These are phyloP conservation scores for Fusarium goolgardi DNA, from an alignment of 2,329 filamentous ascomycete genomes.

Conservation along the genomic window DNA sequence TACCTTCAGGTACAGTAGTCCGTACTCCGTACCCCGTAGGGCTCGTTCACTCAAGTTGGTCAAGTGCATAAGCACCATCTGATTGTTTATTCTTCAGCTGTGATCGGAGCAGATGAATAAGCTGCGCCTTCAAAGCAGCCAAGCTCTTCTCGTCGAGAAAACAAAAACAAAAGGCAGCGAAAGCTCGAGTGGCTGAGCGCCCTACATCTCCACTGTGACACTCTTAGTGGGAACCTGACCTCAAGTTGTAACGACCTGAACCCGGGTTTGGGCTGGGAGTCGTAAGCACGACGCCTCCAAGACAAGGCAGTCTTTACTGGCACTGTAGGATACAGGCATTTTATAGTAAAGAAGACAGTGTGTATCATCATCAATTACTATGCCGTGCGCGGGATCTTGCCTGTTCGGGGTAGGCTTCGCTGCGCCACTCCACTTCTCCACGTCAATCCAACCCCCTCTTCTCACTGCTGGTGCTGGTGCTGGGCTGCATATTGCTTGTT, in stretches of 20 bases:
- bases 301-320: slow-evolving; percentile 24
- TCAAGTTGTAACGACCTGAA: slow-evolving; percentile 36
- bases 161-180: slow-evolving; percentile 12
- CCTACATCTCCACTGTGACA: slow-evolving; percentile 18
- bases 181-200: slow-evolving; percentile 33
- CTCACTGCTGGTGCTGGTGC: not conserved
- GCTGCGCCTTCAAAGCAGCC: slow-evolving; percentile 37
- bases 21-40: not conserved
- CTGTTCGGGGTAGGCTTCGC: slow-evolving; percentile 21
- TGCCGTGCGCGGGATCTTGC: slow-evolving; percentile 11
- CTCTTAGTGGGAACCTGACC: slow-evolving; percentile 36
- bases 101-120: slow-evolving; percentile 21
- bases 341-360: not conserved
- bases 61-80: slow-evolving; percentile 1
- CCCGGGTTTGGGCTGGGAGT: slow-evolving; percentile 28
- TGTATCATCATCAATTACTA: rapidly evolving
- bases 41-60: not conserved
- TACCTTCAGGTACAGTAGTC: not conserved
- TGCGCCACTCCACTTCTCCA: slow-evolving; percentile 39
- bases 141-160: slow-evolving; percentile 1
- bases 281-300: slow-evolving; percentile 41
- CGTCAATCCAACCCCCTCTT: slow-evolving; percentile 36
- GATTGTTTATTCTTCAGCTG: slow-evolving; percentile 23
- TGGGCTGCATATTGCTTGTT: not conserved
- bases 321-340: slow-evolving; percentile 4